Evolutionary conservation across 768 basidiomycete species (phyloP), one percentile per base, ranked within the genome.

Genomic region (Pleurotus sapidus): DNA sequence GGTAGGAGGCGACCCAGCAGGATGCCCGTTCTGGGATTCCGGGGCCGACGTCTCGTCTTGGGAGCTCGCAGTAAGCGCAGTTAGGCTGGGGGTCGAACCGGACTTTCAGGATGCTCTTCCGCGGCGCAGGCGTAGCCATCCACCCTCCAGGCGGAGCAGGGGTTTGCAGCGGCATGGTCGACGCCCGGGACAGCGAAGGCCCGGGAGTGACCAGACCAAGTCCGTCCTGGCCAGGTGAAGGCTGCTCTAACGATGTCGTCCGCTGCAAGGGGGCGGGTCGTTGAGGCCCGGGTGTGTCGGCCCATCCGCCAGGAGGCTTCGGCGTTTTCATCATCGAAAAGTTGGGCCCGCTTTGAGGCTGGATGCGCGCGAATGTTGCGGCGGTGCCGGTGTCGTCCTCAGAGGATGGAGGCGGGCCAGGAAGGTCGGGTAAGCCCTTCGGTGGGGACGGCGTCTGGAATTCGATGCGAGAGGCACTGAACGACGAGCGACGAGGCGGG

Each of bases 111-210:
- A 84, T 72, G 59, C 82, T 84, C 67, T 83, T 89, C 62, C 78
- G 74, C 53, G 56, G 39, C 3, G 75, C 77, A 2, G 88, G 86
- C 11, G 89, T 88, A 2, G 72, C 69, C 47, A 79, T 59, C 86
- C 87, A 90, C 40, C 78, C 87, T 39, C 89, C 89, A 17, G 89
- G 88, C 3, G 30, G 20, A n/a, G 77, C 82, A 42, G 88, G 88
- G 0, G 87, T 90, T 57, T 80, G 80, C 15, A 72, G 58, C 20
- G 82, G 75, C 9, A 82, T 67, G 5, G 78, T 70, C 7, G 67
- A 72, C 25, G 76, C 77, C 61, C 79, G 77, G 8, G 83, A 81
- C 38, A 84, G 64, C n/a, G 84, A 78, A n/a, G 58, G 53, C 46
- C 7, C 50, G n/a, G 42, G 42, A 45, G 42, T 45, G 15, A n/a